Evolutionary conservation across 2,329 filamentous ascomycete species (phyloP).

Genomic region (Sarocladiaceae sp.): DNA sequence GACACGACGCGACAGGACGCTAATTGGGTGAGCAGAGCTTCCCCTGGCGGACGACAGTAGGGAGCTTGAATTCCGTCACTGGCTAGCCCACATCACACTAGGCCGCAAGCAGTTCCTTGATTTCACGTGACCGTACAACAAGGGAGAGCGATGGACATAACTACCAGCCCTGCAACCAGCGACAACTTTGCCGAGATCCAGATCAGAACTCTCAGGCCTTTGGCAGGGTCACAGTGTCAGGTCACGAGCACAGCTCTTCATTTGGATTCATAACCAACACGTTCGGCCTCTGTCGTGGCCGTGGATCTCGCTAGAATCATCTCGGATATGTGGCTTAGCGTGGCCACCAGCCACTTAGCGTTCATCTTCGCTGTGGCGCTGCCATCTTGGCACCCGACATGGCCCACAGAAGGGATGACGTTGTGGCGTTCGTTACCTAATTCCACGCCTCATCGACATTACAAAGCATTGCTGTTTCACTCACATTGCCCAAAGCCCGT

Average conservation of each 20-base stretch:
- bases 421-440: constrained; percentile 6
- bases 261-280: too few species aligned
- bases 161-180: too few species aligned
- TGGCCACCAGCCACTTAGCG: background rate
- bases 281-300: too few species aligned
- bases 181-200: too few species aligned
- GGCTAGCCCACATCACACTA: background rate
- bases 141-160: too few species aligned
- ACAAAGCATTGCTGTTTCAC: constrained; percentile 8
- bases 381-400: too few species aligned
- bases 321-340: background rate
- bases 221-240: too few species aligned
- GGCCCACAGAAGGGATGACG: constrained; percentile 3
- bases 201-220: too few species aligned
- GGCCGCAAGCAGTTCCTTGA: background rate
- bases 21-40: constrained; percentile 14
- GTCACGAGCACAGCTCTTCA: too few species aligned
- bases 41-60: constrained; percentile 6
- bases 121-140: too few species aligned
- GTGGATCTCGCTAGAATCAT: constrained; percentile 2
- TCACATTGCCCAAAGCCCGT: background rate
- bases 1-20: constrained; percentile 19
- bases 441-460: background rate
- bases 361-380: background rate
- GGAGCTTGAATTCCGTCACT: background rate